These are phyloP conservation scores for Cryomyces minteri DNA, from an alignment of 495 filamentous ascomycete species.

Conservation along the genomic window DNA sequence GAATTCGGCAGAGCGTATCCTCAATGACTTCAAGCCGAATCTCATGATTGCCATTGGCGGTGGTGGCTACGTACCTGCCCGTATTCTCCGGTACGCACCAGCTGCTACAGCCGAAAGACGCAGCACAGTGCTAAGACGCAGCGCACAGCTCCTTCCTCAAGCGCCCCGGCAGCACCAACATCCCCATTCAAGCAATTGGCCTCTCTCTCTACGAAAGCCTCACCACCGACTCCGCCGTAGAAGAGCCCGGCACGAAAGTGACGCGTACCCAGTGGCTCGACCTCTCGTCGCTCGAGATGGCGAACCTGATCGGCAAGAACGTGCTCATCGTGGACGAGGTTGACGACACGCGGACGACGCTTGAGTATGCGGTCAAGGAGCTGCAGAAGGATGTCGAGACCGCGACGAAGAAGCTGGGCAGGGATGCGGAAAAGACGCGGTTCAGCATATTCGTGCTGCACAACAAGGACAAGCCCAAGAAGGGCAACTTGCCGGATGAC, in stretches of 20 bases:
- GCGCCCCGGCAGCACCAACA: constrained; percentile 71
- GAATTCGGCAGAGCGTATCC: constrained; percentile 57
- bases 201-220: constrained; percentile 91
- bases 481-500: constrained; percentile 58
- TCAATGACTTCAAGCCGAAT: constrained; percentile 70
- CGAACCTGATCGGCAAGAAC: constrained; percentile 87
- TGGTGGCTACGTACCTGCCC: constrained; percentile 90
- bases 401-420: constrained; percentile 52
- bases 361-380: constrained; percentile 93
- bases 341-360: constrained; percentile 89
- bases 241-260: constrained; percentile 76
- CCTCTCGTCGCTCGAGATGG: constrained; percentile 71
- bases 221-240: constrained; percentile 29
- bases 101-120: neutral
- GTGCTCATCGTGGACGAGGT: constrained; percentile 98
- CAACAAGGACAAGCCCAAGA: constrained; percentile 55
- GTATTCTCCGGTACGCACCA: constrained; percentile 57
- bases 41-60: constrained; percentile 98
- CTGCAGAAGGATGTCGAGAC: constrained; percentile 88
- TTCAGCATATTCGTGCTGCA: constrained; percentile 93
- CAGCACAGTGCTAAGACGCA: neutral
- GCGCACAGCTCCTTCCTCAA: constrained; percentile 71
- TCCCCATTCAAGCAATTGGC: constrained; percentile 97
- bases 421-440: constrained; percentile 47
- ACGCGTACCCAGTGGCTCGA: constrained; percentile 98